Conservation (phyloP, 306 rosid genomes). For the Gastrolobium bilobum region DNA sequence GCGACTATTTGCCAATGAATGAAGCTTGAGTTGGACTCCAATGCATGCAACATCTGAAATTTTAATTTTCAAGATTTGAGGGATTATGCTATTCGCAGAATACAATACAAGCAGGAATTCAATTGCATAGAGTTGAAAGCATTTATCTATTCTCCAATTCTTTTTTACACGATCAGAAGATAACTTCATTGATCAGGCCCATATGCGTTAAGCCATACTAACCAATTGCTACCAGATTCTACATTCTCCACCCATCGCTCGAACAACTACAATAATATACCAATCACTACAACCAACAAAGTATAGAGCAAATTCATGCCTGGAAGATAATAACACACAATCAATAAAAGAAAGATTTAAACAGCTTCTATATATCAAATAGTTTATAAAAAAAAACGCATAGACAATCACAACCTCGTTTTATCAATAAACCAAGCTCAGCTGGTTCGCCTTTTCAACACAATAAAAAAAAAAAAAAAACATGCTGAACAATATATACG, state of each 20-base stretch:
- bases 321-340: neutral
- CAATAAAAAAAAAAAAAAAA: neutral
- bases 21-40: neutral
- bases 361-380: neutral
- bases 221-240: slow-evolving; percentile 34
- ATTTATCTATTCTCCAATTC: too few species aligned
- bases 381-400: neutral
- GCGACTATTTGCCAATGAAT: neutral
- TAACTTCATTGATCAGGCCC: slow-evolving; percentile 27
- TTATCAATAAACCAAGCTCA: slow-evolving; percentile 13
- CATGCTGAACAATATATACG: too few species aligned
- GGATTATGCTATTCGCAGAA: neutral
- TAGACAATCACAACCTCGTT: neutral
- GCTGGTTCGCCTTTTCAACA: neutral
- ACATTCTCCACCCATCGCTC: slow-evolving; percentile 7
- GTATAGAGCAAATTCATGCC: neutral
- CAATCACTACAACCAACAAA: too few species aligned
- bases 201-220: slow-evolving; percentile 32
- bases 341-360: neutral
- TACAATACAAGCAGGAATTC: too few species aligned
- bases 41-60: slow-evolving; percentile 15
- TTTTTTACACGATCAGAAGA: neutral
- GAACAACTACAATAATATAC: neutral
- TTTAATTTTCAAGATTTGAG: neutral
- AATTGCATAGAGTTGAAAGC: too few species aligned